Evolutionary conservation across 1,284 basidiomycete genomes (phyloP), one percentile per base, ranked within the genome.

Genomic region (Ceratobasidium sp.): DNA sequence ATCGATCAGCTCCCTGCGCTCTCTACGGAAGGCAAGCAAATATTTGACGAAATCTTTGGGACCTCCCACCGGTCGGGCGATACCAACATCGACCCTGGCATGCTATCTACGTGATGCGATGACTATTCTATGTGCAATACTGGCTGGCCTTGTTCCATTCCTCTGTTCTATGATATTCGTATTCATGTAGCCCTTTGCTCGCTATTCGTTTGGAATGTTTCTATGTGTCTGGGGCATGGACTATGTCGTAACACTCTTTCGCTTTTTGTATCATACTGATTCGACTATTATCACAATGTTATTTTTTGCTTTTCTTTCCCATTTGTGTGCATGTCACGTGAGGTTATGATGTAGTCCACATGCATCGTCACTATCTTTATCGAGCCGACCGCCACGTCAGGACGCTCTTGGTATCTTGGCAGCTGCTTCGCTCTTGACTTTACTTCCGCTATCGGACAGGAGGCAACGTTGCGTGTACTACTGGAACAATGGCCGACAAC

Each of bases 1-100:
- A 82, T 82, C 65, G 82, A 81, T 60, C 89, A 90, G 77, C 86
- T 94, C 6, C 87, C 90, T 57, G 86, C 90, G 33, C 82, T 94
- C 75, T 83, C 87, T 44, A 85, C 85, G 8, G 90, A 93, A 66
- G 92, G 92, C 67, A 91, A 89, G 81, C 91, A 92, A 77, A 88
- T 94, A 51, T 94, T 94, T 80, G 85, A 90, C 71, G 88, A 92
- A 81, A 90, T 93, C 64, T 94, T 94, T 79, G 85, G 86, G 41
- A 75, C 79, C 47, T 76, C 82, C n/a, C 85, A 83, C 22, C 66
- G 71, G 54, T 77, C 76, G 7, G 84, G 84, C n/a, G 88, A 87
- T 54, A 73, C 57, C 36, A 63, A 44, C 24, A 88, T 91, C 76
- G 91, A 92, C 78, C 84, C 86, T 59, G 92, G 92, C 41, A 90